Conservation (phyloP, 805 yeast genomes). For the Sugiyamaella mastotermitis region DNA sequence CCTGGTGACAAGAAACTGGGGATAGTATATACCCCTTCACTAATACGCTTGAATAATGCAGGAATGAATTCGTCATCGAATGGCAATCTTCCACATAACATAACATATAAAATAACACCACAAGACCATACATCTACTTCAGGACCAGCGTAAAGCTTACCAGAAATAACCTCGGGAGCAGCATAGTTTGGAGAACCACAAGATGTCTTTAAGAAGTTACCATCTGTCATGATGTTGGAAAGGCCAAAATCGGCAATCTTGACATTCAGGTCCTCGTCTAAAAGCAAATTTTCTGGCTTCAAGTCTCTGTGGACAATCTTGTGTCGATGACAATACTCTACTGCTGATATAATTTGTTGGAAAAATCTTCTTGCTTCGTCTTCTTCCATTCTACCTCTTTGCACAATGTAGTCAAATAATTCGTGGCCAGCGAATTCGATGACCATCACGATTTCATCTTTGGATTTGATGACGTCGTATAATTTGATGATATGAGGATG, state of each 20-base stretch:
- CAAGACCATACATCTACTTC: conserved; percentile 98
- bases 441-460: conserved; percentile 95
- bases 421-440: conserved; percentile 97
- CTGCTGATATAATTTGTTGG: conserved; percentile 95
- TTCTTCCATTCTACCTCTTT: conserved; percentile 88
- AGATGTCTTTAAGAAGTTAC: conserved; percentile 87
- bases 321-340: conserved; percentile 92
- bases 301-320: conserved; percentile 95
- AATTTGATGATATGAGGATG: conserved; percentile 96
- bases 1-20: conserved; percentile 85
- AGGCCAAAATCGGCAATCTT: conserved; percentile 96
- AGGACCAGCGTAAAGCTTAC: conserved; percentile 94
- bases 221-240: conserved; percentile 95
- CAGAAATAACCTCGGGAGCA: conserved; percentile 94
- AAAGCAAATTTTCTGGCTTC: conserved; percentile 86
- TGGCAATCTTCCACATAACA: conserved; percentile 93
- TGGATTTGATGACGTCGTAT: conserved; percentile 90
- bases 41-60: conserved; percentile 83
- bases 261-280: conserved; percentile 86
- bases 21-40: conserved; percentile 85
- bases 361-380: conserved; percentile 87
- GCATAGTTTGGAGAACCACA: conserved; percentile 98
- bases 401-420: conserved; percentile 90
- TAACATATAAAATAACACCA: conserved; percentile 90
- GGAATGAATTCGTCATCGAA: conserved; percentile 97